Conservation (phyloP, 805 yeast genomes). For the Saturnispora halmiae region DNA sequence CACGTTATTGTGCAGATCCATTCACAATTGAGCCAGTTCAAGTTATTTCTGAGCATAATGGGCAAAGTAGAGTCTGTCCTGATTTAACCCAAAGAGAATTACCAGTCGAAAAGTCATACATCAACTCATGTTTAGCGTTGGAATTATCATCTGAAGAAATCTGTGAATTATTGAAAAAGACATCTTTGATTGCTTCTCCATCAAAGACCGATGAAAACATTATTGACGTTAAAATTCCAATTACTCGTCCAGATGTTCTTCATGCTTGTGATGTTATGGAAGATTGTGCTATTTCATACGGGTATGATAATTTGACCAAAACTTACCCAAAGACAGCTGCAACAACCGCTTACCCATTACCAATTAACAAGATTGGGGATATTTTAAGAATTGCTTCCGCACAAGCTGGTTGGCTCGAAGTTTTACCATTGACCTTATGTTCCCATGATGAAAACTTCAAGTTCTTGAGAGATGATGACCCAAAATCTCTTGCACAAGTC, state of each 20-base stretch:
- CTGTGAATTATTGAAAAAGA: conserved; percentile 56
- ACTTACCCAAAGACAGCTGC: conserved; percentile 71
- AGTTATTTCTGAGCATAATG: conserved; percentile 73
- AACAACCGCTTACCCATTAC: conserved; percentile 78
- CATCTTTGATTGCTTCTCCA: conserved; percentile 66
- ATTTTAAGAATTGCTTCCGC: conserved; percentile 85
- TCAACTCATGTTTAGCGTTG: conserved; percentile 90
- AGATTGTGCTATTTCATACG: conserved; percentile 95
- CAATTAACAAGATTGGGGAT: conserved; percentile 84
- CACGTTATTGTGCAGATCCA: conserved; percentile 72
- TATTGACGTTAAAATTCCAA: conserved; percentile 68
- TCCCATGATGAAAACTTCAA: conserved; percentile 96
- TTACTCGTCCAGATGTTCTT: conserved; percentile 89
- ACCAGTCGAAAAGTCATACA: conserved; percentile 70
- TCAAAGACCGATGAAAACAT: conserved; percentile 38
- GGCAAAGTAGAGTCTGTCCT: conserved; percentile 70
- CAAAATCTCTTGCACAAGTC: conserved; percentile 41
- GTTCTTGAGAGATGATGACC: conserved; percentile 65
- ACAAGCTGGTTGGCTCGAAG: conserved; percentile 94
- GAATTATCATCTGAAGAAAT: conserved; percentile 61
- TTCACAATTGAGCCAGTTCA: conserved; percentile 88
- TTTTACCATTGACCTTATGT: conserved; percentile 88
- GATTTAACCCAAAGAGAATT: conserved; percentile 56
- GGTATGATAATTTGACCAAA: conserved; percentile 79
- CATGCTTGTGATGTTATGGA: conserved; percentile 99